Evolutionary conservation across 306 rosid genomes (phyloP).

Genomic region (Styphnolobium japonicum): DNA sequence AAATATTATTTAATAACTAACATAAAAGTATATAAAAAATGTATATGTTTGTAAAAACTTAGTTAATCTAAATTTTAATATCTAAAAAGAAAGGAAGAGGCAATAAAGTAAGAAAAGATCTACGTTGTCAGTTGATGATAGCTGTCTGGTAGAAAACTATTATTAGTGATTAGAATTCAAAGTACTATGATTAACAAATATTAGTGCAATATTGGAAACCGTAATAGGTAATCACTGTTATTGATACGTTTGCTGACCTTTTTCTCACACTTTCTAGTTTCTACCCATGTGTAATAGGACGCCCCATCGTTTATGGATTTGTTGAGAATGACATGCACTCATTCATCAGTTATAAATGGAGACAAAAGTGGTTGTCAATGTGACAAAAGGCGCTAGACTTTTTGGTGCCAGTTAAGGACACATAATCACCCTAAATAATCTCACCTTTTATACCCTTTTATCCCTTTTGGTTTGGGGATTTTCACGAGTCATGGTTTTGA

Average conservation of each 20-base stretch:
- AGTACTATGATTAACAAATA: conserved; percentile 30
- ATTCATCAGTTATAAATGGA: conserved; percentile 15
- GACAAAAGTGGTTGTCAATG: conserved; percentile 41
- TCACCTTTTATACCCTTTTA: conserved; percentile 11
- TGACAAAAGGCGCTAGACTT: conserved; percentile 42
- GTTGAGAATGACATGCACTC: conserved; percentile 33
- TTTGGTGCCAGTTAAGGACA: conserved; percentile 29
- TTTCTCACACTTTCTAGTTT: neutral
- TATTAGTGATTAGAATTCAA: conserved; percentile 40
- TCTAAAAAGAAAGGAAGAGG: neutral
- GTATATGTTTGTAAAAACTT: too few relatives aligned
- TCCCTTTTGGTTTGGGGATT: neutral
- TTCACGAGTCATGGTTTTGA: neutral
- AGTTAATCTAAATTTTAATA: neutral
- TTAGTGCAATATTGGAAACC: conserved; percentile 15
- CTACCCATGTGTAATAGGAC: conserved; percentile 16
- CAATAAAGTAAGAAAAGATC: neutral
- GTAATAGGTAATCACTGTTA: neutral
- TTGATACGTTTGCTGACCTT: neutral
- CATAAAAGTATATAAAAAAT: too few relatives aligned
- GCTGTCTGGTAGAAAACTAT: conserved; percentile 32
- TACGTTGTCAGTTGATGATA: conserved; percentile 18
- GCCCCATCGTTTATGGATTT: neutral
- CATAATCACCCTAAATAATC: conserved; percentile 34
- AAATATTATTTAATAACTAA: too few relatives aligned